Percentiles rank a stretch among this genome's conserved stretches.
Conservation (phyloP, 1,284 basidiomycete species). For the Ceratobasidium sp. region DNA sequence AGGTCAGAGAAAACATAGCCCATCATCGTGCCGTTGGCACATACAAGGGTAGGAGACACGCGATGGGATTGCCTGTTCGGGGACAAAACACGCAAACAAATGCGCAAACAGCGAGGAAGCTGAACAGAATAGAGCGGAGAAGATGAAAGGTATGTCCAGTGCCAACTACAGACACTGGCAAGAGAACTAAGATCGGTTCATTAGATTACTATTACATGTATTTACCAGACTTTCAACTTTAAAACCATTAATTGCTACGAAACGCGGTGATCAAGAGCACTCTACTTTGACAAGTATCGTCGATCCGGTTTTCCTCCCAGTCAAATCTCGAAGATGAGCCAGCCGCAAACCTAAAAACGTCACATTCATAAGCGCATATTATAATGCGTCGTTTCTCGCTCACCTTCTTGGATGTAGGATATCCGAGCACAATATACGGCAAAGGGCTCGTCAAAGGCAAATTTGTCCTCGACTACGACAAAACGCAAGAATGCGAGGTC, state of each 20-base stretch:
- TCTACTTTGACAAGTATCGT: constrained; percentile 27
- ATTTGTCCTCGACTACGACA: constrained; percentile 36
- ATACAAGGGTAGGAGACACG: constrained; percentile 85
- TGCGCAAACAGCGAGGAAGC: constrained; percentile 81
- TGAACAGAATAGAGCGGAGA: constrained; percentile 72
- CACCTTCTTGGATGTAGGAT: constrained; percentile 26
- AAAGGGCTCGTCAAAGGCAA: constrained; percentile 38
- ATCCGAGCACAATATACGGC: constrained; percentile 33
- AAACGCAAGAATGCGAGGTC: constrained; percentile 34
- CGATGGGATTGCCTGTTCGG: constrained; percentile 85
- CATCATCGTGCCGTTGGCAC: constrained; percentile 90
- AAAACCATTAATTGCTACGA: too few relatives aligned
- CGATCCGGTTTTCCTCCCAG: constrained; percentile 31
- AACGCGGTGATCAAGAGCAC: constrained; percentile 9
- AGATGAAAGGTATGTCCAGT: constrained; percentile 46
- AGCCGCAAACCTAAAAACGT: constrained; percentile 24
- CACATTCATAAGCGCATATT: not conserved
- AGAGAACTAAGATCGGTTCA: not conserved
- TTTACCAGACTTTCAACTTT: not conserved
- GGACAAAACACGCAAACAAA: constrained; percentile 90
- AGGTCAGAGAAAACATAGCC: constrained; percentile 84
- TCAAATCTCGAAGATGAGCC: constrained; percentile 34
- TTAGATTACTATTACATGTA: constrained; percentile 5
- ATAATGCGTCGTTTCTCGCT: not conserved
- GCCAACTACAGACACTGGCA: not conserved